These are phyloP conservation scores for Elasticomyces elasticus DNA, from an alignment of 495 filamentous ascomycete species.

Conservation along the genomic window DNA sequence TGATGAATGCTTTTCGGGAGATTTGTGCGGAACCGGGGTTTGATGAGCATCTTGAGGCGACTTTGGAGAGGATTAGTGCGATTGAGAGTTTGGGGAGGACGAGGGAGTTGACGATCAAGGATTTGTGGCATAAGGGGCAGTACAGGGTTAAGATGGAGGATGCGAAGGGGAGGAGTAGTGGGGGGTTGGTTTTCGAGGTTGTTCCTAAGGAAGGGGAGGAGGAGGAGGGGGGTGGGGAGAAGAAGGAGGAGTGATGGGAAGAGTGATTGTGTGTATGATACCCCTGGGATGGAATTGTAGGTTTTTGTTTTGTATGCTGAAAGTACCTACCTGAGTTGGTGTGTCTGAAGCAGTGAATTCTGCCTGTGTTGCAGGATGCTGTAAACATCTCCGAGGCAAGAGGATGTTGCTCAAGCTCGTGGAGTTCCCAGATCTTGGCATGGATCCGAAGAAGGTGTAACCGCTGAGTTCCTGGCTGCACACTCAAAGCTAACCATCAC, in stretches of 20 bases:
- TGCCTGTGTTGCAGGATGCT: too few relatives aligned
- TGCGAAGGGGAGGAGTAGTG: constrained; percentile 36
- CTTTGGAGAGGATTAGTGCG: constrained; percentile 69
- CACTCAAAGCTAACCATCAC: too few relatives aligned
- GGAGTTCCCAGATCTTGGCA: too few relatives aligned
- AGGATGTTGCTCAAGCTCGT: too few relatives aligned
- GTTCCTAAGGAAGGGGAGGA: constrained; percentile 26
- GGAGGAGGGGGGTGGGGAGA: constrained; percentile 1
- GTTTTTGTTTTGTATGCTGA: background rate
- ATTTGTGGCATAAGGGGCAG: constrained; percentile 62
- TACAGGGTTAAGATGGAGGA: constrained; percentile 59
- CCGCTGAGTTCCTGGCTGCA: too few relatives aligned
- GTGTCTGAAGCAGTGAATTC: too few relatives aligned
- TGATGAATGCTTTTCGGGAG: constrained; percentile 82
- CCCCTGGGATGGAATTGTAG: background rate
- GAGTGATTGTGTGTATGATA: background rate
- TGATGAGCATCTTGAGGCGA: constrained; percentile 69
- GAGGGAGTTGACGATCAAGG: constrained; percentile 83
- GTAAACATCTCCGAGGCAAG: too few relatives aligned
- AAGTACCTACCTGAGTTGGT: background rate
- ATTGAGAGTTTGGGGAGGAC: constrained; percentile 92
- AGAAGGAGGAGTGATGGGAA: background rate
- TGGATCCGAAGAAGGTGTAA: too few relatives aligned
- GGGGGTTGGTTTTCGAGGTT: constrained; percentile 30
- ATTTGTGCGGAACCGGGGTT: constrained; percentile 67